Conservation (phyloP, 2,329 filamentous ascomycete genomes). For the Eutypa lata region DNA sequence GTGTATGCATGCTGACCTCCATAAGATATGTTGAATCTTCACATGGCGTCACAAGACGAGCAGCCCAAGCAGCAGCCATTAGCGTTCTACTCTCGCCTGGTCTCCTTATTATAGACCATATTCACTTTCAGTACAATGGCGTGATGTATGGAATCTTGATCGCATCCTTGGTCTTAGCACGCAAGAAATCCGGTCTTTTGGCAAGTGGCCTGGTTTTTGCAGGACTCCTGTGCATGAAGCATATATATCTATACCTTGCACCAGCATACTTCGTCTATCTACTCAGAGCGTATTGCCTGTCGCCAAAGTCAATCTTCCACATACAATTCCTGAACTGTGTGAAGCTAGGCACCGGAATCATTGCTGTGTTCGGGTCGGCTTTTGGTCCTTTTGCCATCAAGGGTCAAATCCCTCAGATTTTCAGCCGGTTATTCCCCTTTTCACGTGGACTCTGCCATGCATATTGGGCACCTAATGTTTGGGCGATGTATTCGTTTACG, state of each 20-base stretch:
- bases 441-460: constrained; percentile 91
- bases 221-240: constrained; percentile 85
- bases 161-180: constrained; percentile 79
- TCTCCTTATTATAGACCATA: constrained; percentile 93
- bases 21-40: constrained; percentile 72
- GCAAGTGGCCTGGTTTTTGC: constrained; percentile 82
- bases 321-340: constrained; percentile 75
- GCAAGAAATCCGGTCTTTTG: constrained; percentile 70
- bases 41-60: constrained; percentile 61
- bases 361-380: constrained; percentile 69
- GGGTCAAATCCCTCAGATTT: constrained; percentile 79
- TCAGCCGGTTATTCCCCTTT: constrained; percentile 88
- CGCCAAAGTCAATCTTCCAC: constrained; percentile 69
- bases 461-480: constrained; percentile 97
- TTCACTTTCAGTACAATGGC: constrained; percentile 98
- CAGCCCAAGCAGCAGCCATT: constrained; percentile 81
- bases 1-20: neutral
- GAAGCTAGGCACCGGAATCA: constrained; percentile 75
- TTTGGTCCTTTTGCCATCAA: constrained; percentile 85
- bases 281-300: constrained; percentile 84
- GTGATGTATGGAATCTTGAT: constrained; percentile 91
- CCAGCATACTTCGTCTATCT: constrained; percentile 95
- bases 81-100: constrained; percentile 90
- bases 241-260: constrained; percentile 95
- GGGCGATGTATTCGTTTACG: constrained; percentile 92